These are phyloP conservation scores for Alliaria petiolata DNA, from an alignment of 345 rosid species.

Conservation along the genomic window DNA sequence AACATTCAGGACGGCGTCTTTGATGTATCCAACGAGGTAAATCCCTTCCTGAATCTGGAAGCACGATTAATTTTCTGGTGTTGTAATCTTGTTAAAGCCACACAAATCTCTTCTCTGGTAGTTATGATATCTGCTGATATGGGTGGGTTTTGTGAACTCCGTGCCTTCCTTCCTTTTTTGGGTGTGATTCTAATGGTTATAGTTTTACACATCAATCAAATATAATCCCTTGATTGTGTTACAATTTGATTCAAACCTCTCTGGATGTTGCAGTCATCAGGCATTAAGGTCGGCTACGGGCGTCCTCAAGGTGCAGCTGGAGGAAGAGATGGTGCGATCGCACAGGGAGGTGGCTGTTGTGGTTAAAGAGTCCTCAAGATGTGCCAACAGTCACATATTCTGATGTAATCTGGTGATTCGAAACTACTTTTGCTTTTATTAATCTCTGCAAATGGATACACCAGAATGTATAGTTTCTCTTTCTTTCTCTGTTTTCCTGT, in stretches of 20 bases:
- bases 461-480: slow-evolving; percentile 32
- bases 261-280: slow-evolving; percentile 62
- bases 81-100: background rate
- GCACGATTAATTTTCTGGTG: background rate
- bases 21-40: slow-evolving; percentile 89
- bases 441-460: slow-evolving; percentile 29
- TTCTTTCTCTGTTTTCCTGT: background rate
- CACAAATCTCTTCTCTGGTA: background rate
- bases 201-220: background rate
- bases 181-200: background rate
- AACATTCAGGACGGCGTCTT: slow-evolving; percentile 86
- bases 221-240: background rate
- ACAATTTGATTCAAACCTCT: background rate
- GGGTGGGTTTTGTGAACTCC: background rate
- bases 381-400: background rate
- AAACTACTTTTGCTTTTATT: slow-evolving; percentile 23
- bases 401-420: slow-evolving; percentile 31
- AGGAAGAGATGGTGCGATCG: slow-evolving; percentile 67
- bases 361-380: slow-evolving; percentile 18
- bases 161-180: background rate
- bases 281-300: slow-evolving; percentile 86
- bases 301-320: slow-evolving; percentile 70
- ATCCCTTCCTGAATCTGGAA: background rate
- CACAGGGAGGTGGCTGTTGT: slow-evolving; percentile 85
- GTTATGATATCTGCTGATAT: too few relatives aligned